Base-by-base conservation (phyloP, 2,329 filamentous ascomycete species). In the Aspergillus alliaceus region DNA sequence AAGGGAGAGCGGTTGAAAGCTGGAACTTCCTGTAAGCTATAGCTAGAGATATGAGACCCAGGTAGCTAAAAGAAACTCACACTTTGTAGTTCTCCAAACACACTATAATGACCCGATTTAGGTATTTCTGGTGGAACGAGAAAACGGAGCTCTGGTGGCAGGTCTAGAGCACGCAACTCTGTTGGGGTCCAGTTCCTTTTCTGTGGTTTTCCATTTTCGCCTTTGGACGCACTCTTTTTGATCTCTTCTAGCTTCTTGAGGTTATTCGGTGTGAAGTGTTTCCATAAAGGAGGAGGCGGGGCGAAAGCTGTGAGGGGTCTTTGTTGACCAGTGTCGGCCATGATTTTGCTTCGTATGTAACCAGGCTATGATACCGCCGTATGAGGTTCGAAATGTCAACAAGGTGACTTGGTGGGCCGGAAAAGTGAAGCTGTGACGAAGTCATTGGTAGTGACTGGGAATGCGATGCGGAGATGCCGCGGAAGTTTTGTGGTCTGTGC, bases 251-350 rank as follows among this genome's bases (percentile, higher is more conserved):
- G 75, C 48, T 85, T 85, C 14, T 84, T 76, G 52, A 90, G 68
- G 69, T 93, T 96, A 27, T 89, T 85, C 3, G 86, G 74, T 0
- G 91, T 96, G 76, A 98, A 98, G 72, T 90, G 83, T 64, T 89
- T 88, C 87, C 90, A 98, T 77, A 97, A 96, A 1, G 89, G 87
- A 25, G 95, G 95, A 25, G 95, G 95, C 52, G 89, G 86, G 24
- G 95, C 93, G 72, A 92, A 96, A 39, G 88, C 86, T 25, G 86
- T 82, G 29, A 78, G 66, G 53, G 75, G 64, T 66, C 69, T 67
- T 61, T 75, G 74, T 46, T 79, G 76, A 53, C 77, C 77, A 58
- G 81, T 79, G 52, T 86, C 86, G 57, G 84, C 85, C 88, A 90
- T 91, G 47, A 12, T 54, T 44, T 39, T 25, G 34, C 18, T 18